Evolutionary conservation across 306 rosid genomes (phyloP).

Genomic region (Vicia villosa): DNA sequence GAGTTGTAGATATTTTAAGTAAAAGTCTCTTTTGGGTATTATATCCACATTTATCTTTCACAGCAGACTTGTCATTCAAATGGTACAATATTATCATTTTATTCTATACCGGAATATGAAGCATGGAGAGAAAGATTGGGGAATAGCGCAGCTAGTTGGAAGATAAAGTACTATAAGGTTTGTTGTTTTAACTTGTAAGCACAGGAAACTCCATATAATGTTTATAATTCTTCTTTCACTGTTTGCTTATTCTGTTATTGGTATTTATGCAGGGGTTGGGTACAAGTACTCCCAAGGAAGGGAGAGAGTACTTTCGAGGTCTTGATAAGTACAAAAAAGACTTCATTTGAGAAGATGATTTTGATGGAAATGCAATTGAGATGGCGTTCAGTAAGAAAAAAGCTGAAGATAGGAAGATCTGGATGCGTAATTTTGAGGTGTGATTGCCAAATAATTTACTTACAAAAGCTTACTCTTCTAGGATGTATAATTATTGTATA

Average conservation of each 20-base stretch:
- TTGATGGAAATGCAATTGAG: constrained; percentile 86
- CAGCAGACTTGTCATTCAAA: constrained; percentile 72
- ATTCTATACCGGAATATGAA: constrained; percentile 84
- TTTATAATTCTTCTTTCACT: not conserved
- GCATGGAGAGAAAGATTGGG: constrained; percentile 78
- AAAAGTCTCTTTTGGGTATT: not conserved
- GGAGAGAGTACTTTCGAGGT: constrained; percentile 80
- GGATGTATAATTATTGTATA: constrained; percentile 11
- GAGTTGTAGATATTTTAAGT: not conserved
- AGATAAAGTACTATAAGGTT: constrained; percentile 95
- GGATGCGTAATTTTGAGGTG: constrained; percentile 95
- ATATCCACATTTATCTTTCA: not conserved
- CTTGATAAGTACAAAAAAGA: constrained; percentile 76
- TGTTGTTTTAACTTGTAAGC: constrained; percentile 28
- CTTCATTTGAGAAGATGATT: constrained; percentile 82
- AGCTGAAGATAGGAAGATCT: constrained; percentile 86
- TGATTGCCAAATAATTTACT: constrained; percentile 18
- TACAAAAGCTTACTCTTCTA: not conserved
- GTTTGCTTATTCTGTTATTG: constrained; percentile 23
- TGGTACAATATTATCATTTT: constrained; percentile 76
- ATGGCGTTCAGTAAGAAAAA: constrained; percentile 94
- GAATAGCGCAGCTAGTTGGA: constrained; percentile 76
- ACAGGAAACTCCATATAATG: constrained; percentile 3
- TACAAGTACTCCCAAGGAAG: constrained; percentile 93
- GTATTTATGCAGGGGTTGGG: constrained; percentile 79